Evolutionary conservation across 768 basidiomycete species (phyloP), one percentile per base, ranked within the genome.

Genomic region (Sarcodon aspratus): DNA sequence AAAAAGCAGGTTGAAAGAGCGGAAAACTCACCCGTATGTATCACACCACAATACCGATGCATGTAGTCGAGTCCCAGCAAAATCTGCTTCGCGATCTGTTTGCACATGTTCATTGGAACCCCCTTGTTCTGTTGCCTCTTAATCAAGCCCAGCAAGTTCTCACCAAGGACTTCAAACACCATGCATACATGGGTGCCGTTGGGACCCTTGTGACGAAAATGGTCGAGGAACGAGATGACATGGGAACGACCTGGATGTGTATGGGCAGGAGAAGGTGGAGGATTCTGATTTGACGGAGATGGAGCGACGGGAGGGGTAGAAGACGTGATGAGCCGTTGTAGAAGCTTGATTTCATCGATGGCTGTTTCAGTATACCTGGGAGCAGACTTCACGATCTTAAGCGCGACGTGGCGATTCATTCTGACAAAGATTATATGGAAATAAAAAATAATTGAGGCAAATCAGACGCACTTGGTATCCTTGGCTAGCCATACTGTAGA

Each of bases 351-450:
- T 69, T 99, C 96, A 70, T 99, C 96, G 33, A 98, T 72, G 0
- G 96, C 96, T 0, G 96, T 99, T 62, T 99, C 95, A 1, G 95
- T 99, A 66, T 99, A 99, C 45, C 96, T 75, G 0, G 85, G 81
- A 0, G 95, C 96, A 12, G 94, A 96, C 67, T 98, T 99, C 65
- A 99, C 96, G 60, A 99, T 90, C 68, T 99, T 99, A 63, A 99
- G 83, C 11, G 96, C 96, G 59, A 99, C 96, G 67, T 99, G 96
- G 45, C 92, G 87, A 57, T 88, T 82, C 69, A 92, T 74, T 62
- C 95, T 99, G 68, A 15, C 32, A 9, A 45, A 51, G 53, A 47
- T 46, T 32, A 53, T 40, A 49, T 48, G 55, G 57, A 27, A 45
- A 50, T 18, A 17, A 15, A 38, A 34, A 31, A 48, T 32, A 21